phyloP scores from a whole-genome alignment of 176 grass and related monocot species.

The Ensete glaucum region DNA sequence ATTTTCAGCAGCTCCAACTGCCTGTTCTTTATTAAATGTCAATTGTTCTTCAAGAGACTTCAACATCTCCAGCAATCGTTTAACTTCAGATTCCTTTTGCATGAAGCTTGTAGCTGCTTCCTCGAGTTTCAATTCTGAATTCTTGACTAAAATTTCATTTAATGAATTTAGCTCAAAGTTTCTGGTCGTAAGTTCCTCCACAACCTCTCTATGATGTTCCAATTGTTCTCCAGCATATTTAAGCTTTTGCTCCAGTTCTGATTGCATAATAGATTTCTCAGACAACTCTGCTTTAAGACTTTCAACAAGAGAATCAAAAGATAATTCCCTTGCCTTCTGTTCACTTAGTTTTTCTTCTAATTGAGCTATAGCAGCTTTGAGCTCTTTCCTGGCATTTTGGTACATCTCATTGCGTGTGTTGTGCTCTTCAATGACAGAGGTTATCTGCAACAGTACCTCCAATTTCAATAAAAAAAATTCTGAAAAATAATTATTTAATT shows the following conservation, averaged over 20 bases:
- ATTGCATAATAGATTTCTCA: constrained; percentile 64
- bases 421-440: constrained; percentile 36
- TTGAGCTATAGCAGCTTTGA: constrained; percentile 40
- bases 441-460: constrained; percentile 32
- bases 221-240: constrained; percentile 60
- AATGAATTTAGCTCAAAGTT: constrained; percentile 53
- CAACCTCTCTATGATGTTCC: constrained; percentile 52
- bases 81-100: constrained; percentile 44
- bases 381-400: constrained; percentile 46
- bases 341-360: constrained; percentile 25
- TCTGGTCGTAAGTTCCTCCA: constrained; percentile 61
- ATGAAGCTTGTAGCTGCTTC: constrained; percentile 35
- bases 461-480: constrained; percentile 2
- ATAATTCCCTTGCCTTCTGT: constrained; percentile 3
- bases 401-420: constrained; percentile 1
- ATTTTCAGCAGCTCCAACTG: constrained; percentile 41
- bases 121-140: constrained; percentile 59
- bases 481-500: background rate
- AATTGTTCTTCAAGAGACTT: constrained; percentile 36
- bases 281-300: constrained; percentile 9
- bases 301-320: constrained; percentile 2
- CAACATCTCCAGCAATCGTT: constrained; percentile 40
- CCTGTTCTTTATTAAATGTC: constrained; percentile 43
- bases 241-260: constrained; percentile 46
- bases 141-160: constrained; percentile 65